Percentiles rank a stretch among this genome's conserved stretches.
Conservation (phyloP, 2,329 filamentous ascomycete species). For the Ceratocystis diversiconidia region DNA sequence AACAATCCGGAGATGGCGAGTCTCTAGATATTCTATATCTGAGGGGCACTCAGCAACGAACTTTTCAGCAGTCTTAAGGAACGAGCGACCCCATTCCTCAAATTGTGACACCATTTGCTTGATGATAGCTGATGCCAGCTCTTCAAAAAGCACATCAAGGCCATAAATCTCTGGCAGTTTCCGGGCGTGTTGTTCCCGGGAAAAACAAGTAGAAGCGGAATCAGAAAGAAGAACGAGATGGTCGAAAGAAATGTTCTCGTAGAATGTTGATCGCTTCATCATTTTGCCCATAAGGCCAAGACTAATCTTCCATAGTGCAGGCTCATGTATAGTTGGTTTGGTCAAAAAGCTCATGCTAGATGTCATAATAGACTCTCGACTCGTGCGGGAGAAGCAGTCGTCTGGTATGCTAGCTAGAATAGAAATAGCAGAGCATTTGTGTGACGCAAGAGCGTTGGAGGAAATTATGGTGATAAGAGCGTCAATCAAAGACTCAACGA, state of each 20-base stretch:
- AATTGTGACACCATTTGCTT: conserved; percentile 33
- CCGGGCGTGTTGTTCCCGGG: not conserved
- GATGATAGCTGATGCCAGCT: conserved; percentile 25
- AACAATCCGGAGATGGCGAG: conserved; percentile 25
- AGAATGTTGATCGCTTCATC: conserved; percentile 38
- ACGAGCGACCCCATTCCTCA: conserved; percentile 31
- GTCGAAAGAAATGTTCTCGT: conserved; percentile 32
- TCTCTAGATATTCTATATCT: conserved; percentile 16
- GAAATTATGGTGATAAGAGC: conserved; percentile 14
- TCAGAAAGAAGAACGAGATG: conserved; percentile 27
- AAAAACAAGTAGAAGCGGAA: conserved; percentile 21
- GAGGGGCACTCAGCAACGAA: conserved; percentile 20
- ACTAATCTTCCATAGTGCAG: conserved; percentile 16
- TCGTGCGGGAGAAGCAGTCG: conserved; percentile 18
- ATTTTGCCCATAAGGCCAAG: conserved; percentile 28
- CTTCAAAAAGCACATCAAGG: conserved; percentile 16
- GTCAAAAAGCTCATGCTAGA: conserved; percentile 14
- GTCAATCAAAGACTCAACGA: conserved; percentile 17
- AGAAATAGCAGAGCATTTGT: conserved; percentile 11
- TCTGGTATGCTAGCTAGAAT: conserved; percentile 16
- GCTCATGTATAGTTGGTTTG: conserved; percentile 3
- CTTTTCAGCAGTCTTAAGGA: conserved; percentile 25
- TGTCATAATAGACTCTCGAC: conserved; percentile 16
- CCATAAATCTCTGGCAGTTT: conserved; percentile 13
- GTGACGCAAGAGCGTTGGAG: not conserved